phyloP scores from a whole-genome alignment of 2,329 filamentous ascomycete species.

The Zymoseptoria crescenta region DNA sequence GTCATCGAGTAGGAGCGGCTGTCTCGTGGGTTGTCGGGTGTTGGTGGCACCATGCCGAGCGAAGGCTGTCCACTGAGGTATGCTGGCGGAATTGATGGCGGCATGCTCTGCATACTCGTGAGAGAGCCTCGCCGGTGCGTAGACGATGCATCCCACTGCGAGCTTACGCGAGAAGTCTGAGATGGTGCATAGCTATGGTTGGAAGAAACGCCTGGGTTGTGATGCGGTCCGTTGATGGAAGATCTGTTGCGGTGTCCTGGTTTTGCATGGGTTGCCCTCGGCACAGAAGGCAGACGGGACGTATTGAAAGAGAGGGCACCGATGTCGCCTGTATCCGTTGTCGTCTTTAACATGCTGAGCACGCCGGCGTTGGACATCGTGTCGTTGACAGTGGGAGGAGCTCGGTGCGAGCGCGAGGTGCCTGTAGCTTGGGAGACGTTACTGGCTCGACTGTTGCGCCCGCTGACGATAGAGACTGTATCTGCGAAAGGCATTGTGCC shows the following conservation, averaged over 20 bases:
- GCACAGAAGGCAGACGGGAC: slow-evolving; percentile 32
- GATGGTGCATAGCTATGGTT: slow-evolving; percentile 32
- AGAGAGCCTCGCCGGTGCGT: slow-evolving; percentile 33
- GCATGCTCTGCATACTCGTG: slow-evolving; percentile 36
- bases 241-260: slow-evolving; percentile 30
- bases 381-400: slow-evolving; percentile 26
- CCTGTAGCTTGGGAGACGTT: slow-evolving; percentile 35
- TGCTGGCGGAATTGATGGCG: slow-evolving; percentile 31
- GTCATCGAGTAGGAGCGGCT: slow-evolving; percentile 39
- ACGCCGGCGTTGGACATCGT: slow-evolving; percentile 34
- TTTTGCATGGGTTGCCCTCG: slow-evolving; percentile 30
- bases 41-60: slow-evolving; percentile 15
- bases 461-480: slow-evolving; percentile 38
- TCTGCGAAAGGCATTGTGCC: slow-evolving; percentile 40
- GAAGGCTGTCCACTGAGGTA: slow-evolving; percentile 14
- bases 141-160: slow-evolving; percentile 33
- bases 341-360: slow-evolving; percentile 44
- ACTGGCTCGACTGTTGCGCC: slow-evolving; percentile 41
- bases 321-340: slow-evolving; percentile 42
- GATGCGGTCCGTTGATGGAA: slow-evolving; percentile 30
- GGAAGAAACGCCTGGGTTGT: slow-evolving; percentile 20
- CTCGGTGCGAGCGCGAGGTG: slow-evolving; percentile 20
- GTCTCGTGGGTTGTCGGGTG: slow-evolving; percentile 26
- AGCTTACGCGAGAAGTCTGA: slow-evolving; percentile 34
- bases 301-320: slow-evolving; percentile 33